A percentile compares a stretch with the other conserved stretches of the same genome.
Conservation (phyloP, 495 filamentous ascomycete genomes). For the Penicillium crystallinum region DNA sequence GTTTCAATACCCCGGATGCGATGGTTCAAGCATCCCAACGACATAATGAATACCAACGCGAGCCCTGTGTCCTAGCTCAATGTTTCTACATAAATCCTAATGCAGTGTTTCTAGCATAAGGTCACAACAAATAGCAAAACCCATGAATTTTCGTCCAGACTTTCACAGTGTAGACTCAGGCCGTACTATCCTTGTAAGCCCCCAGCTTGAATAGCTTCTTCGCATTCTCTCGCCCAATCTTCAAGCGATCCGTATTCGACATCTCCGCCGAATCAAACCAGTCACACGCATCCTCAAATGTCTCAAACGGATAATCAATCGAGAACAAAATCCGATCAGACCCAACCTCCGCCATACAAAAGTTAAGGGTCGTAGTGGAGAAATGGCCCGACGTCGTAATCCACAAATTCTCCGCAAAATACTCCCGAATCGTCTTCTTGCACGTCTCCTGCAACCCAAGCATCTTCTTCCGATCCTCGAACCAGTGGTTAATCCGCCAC, state of each 20-base stretch:
- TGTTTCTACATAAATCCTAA: not conserved
- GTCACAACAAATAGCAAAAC: not conserved
- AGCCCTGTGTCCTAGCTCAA: too few relatives aligned
- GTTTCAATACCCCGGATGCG: not conserved
- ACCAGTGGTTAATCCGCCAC: constrained; percentile 58
- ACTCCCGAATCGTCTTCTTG: constrained; percentile 49
- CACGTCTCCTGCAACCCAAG: constrained; percentile 41
- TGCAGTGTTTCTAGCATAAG: not conserved
- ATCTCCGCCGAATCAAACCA: constrained; percentile 52
- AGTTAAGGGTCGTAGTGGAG: constrained; percentile 49
- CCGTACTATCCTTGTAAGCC: constrained; percentile 35
- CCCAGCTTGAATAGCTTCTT: constrained; percentile 49
- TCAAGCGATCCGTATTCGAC: constrained; percentile 37
- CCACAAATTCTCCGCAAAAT: constrained; percentile 59
- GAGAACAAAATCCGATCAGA: constrained; percentile 44
- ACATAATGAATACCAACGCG: not conserved
- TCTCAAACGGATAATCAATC: constrained; percentile 51
- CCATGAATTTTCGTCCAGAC: not conserved
- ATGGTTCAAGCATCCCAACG: not conserved
- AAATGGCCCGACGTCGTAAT: constrained; percentile 62
- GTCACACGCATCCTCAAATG: constrained; percentile 46
- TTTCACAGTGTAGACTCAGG: constrained; percentile 10
- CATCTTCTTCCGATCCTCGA: constrained; percentile 42
- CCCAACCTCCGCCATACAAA: constrained; percentile 42
- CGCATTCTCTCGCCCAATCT: constrained; percentile 51